phyloP scores from a whole-genome alignment of 176 grass and related monocot genomes.

The Rhynchospora pubera region DNA sequence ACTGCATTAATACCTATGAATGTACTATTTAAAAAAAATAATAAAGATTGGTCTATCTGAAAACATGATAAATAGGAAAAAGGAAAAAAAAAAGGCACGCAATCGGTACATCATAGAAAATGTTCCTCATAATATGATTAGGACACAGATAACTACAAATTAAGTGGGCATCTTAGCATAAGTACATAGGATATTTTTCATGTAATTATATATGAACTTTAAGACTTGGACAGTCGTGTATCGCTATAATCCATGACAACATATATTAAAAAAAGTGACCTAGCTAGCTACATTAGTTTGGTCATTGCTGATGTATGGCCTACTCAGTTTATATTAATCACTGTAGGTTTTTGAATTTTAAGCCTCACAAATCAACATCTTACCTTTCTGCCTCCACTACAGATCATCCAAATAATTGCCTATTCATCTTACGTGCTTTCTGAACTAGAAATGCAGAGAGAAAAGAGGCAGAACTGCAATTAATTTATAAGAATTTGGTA shows the following conservation, averaged over 20 bases:
- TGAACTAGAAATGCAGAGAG: not conserved
- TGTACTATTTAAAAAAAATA: too few species aligned
- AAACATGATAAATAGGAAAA: not conserved
- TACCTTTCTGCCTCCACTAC: slow-evolving; percentile 68
- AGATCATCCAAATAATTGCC: slow-evolving; percentile 2
- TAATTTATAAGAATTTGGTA: not conserved
- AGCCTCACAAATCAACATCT: slow-evolving; percentile 36
- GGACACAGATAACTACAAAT: too few species aligned
- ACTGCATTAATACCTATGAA: too few species aligned
- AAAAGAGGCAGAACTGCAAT: not conserved
- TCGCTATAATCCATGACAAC: not conserved
- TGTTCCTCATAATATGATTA: not conserved
- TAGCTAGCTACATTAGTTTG: not conserved
- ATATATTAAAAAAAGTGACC: not conserved
- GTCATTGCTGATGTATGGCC: not conserved
- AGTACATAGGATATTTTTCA: not conserved
- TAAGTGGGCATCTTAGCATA: not conserved
- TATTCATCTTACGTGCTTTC: not conserved
- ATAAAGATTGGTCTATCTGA: not conserved
- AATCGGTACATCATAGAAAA: not conserved
- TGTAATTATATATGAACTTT: not conserved
- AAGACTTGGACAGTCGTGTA: not conserved
- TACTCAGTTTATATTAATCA: not conserved
- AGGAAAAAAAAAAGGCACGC: not conserved
- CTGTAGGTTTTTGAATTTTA: slow-evolving; percentile 27